Evolutionary conservation across 1,284 basidiomycete genomes (phyloP).

Genomic region (Malassezia arunalokei): DNA sequence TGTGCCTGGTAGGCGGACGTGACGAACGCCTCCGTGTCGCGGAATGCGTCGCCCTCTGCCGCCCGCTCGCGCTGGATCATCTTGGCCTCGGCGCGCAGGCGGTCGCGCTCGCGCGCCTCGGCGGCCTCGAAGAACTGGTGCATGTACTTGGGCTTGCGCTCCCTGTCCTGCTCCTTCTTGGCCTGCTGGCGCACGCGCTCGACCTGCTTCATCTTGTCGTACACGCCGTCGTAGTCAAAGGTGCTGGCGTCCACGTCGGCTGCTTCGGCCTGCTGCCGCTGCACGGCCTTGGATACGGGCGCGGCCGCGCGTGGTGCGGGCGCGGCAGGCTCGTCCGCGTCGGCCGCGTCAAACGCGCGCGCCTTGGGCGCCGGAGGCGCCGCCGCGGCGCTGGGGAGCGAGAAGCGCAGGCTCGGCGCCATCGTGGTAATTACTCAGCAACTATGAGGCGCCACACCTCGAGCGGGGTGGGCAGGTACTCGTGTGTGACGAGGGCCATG

Average conservation of each 20-base stretch:
- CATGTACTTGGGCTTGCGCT: conserved; percentile 78
- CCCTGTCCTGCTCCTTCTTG: conserved; percentile 57
- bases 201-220: conserved; percentile 83
- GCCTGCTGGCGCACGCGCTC: conserved; percentile 53
- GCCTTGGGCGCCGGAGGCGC: no score
- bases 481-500: conserved; percentile 29
- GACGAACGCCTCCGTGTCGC: conserved; percentile 88
- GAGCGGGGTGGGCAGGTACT: conserved; percentile 26
- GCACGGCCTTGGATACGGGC: conserved; percentile 24
- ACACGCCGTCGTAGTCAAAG: conserved; percentile 92
- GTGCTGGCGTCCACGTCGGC: conserved; percentile 67
- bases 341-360: no score
- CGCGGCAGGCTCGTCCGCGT: no score
- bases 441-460: conserved; percentile 4
- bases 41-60: conserved; percentile 82
- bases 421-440: no score
- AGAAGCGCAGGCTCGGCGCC: background rate
- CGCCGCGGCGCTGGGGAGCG: background rate
- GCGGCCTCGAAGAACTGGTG: conserved; percentile 68
- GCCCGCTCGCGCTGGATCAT: conserved; percentile 88
- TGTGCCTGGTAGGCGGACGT: conserved; percentile 95
- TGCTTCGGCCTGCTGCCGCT: conserved; percentile 51
- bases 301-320: background rate
- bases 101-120: conserved; percentile 71
- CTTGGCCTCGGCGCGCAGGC: conserved; percentile 89